Conservation (phyloP, 495 filamentous ascomycete species). For the Poronia punctata region DNA sequence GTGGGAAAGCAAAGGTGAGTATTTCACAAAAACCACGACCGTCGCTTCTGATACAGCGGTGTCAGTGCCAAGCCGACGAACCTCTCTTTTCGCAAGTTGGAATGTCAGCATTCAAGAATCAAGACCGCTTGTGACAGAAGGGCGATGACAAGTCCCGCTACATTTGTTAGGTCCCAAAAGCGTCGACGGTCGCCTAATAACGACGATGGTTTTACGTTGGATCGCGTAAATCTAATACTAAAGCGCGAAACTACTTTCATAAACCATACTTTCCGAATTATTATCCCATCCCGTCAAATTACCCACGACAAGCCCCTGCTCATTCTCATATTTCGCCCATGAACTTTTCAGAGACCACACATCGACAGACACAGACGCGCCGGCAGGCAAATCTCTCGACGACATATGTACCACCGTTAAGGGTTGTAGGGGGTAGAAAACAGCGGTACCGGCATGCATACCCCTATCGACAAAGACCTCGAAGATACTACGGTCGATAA, state of each 20-base stretch:
- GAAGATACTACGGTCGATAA: slow-evolving; percentile 45
- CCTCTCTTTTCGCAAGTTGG: too few species aligned
- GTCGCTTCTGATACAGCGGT: too few species aligned
- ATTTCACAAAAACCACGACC: too few species aligned
- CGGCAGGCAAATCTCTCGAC: slow-evolving; percentile 29
- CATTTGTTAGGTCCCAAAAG: too few species aligned
- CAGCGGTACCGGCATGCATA: slow-evolving; percentile 34
- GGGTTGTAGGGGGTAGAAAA: slow-evolving; percentile 36
- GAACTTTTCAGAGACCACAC: slow-evolving; percentile 38
- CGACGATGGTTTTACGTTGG: too few species aligned
- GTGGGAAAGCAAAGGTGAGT: background rate
- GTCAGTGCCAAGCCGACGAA: too few species aligned
- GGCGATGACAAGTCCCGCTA: too few species aligned
- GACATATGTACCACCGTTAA: slow-evolving; percentile 35
- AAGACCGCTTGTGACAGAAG: too few species aligned
- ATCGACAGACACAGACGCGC: slow-evolving; percentile 29
- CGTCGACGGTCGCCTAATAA: too few species aligned
- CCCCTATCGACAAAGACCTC: slow-evolving; percentile 45
- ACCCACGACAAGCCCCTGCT: slow-evolving; percentile 9
- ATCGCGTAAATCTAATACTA: too few species aligned
- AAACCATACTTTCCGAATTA: background rate
- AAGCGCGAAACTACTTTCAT: background rate
- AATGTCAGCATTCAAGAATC: too few species aligned
- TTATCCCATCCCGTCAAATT: slow-evolving; percentile 3
- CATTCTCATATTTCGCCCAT: slow-evolving; percentile 24